Conservation (phyloP, 441 rosid genomes). For the Erysimum cheiri region DNA sequence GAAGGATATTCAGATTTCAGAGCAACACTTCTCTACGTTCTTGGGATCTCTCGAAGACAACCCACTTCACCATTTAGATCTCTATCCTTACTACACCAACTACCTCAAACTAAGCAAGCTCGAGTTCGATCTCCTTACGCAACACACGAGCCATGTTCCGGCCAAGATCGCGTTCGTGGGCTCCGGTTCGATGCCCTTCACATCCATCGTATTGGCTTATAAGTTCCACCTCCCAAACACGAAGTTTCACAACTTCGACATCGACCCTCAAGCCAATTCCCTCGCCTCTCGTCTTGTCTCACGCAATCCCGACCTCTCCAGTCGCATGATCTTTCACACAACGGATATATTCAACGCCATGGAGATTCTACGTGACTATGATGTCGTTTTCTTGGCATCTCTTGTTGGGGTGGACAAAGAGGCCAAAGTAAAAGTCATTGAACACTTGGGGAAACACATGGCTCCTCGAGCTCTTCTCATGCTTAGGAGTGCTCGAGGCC, state of each 20-base stretch:
- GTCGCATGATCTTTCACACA: slow-evolving; percentile 71
- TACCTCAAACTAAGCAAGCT: slow-evolving; percentile 75
- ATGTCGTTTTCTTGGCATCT: slow-evolving; percentile 82
- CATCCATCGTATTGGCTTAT: slow-evolving; percentile 81
- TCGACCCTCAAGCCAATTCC: slow-evolving; percentile 66
- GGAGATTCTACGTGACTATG: slow-evolving; percentile 47
- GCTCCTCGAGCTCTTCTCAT: slow-evolving; percentile 66
- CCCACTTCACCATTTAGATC: slow-evolving; percentile 66
- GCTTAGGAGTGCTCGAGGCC: slow-evolving; percentile 88
- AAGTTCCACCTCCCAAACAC: slow-evolving; percentile 59
- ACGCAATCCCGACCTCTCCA: slow-evolving; percentile 60
- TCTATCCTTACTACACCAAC: slow-evolving; percentile 76
- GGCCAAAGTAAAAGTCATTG: slow-evolving; percentile 58
- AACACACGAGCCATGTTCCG: slow-evolving; percentile 54
- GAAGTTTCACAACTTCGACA: slow-evolving; percentile 74
- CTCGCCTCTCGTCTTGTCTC: slow-evolving; percentile 55
- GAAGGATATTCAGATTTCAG: slow-evolving; percentile 71
- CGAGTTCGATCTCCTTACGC: slow-evolving; percentile 60
- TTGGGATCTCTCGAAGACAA: slow-evolving; percentile 52
- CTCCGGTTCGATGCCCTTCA: slow-evolving; percentile 86
- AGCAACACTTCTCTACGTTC: slow-evolving; percentile 68
- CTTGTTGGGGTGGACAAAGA: slow-evolving; percentile 84
- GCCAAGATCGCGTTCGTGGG: slow-evolving; percentile 75
- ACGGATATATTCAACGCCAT: slow-evolving; percentile 58
- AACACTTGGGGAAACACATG: slow-evolving; percentile 77